Evolutionary conservation across 2,329 filamentous ascomycete species (phyloP).

Genomic region (Pseudogymnoascus sp.): DNA sequence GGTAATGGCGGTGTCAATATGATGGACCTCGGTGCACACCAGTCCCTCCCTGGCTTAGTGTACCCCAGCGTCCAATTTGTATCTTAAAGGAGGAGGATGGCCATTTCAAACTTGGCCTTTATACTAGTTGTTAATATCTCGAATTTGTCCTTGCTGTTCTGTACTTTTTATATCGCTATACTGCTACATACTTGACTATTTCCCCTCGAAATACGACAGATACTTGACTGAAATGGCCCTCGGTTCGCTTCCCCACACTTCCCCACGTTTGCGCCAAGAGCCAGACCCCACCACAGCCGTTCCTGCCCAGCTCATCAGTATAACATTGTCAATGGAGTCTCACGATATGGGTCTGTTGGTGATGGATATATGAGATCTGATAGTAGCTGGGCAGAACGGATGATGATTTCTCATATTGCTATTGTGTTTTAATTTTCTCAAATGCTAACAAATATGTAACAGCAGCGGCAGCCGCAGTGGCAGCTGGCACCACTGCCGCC

Average conservation of each 20-base stretch:
- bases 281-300: neutral
- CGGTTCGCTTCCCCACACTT: constrained; percentile 5
- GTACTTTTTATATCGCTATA: neutral
- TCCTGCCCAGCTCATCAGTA: neutral
- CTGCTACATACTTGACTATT: neutral
- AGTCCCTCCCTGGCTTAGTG: neutral
- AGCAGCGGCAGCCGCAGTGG: constrained; percentile 23
- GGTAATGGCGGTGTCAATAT: neutral
- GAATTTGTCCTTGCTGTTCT: neutral
- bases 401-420: neutral
- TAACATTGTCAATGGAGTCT: neutral
- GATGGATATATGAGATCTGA: neutral
- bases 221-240: neutral
- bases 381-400: neutral
- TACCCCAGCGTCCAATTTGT: neutral
- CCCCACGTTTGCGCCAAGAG: neutral
- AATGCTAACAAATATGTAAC: constrained; percentile 8
- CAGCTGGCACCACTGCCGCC: constrained; percentile 36
- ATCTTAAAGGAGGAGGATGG: neutral
- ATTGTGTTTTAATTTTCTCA: neutral
- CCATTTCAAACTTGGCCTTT: neutral
- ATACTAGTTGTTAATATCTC: neutral
- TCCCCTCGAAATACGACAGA: neutral
- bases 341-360: neutral
- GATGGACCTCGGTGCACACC: neutral